These are phyloP conservation scores for Malassezia arunalokei DNA, from an alignment of 1,284 basidiomycete species.

Conservation along the genomic window DNA sequence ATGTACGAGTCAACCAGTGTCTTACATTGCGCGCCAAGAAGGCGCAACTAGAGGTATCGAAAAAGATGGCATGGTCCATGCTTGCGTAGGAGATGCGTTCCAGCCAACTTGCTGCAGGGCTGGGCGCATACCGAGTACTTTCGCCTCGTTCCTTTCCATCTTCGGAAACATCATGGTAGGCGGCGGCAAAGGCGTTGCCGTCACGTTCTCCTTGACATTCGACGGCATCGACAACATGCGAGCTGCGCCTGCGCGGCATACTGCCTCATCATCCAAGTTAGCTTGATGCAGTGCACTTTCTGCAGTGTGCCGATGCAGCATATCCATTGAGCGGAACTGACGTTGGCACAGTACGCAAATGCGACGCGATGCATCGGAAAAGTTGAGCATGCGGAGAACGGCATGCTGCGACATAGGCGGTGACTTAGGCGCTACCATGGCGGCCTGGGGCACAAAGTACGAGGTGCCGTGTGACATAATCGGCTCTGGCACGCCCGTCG, in stretches of 20 bases:
- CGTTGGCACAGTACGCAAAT: conserved; percentile 15
- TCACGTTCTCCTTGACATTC: conserved; percentile 6
- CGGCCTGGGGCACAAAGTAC: conserved; percentile 4
- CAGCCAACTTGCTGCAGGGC: too few species aligned
- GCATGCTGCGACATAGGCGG: background rate
- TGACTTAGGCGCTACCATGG: background rate
- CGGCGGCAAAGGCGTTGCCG: background rate
- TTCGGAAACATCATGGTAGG: background rate
- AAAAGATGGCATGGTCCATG: too few species aligned
- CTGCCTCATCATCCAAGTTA: conserved; percentile 10
- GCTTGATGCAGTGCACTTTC: conserved; percentile 10
- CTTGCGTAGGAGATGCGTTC: too few species aligned
- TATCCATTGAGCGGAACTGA: conserved; percentile 6
- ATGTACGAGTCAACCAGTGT: too few species aligned
- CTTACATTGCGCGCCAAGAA: too few species aligned
- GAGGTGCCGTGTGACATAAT: conserved; percentile 5
- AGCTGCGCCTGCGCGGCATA: conserved; percentile 10
- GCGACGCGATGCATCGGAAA: conserved; percentile 3
- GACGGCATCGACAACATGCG: conserved; percentile 2
- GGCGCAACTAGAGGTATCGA: too few species aligned
- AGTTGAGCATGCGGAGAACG: conserved; percentile 10
- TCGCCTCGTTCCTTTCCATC: too few species aligned
- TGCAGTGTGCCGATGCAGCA: conserved; percentile 9
- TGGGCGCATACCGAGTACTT: too few species aligned
- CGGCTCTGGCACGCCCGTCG: background rate